A percentile compares a stretch with the other conserved stretches of the same genome.
Evolutionary conservation across 192 early-diverging fungal genomes (phyloP).

Genomic region (Ramicandelaber brevisporus): DNA sequence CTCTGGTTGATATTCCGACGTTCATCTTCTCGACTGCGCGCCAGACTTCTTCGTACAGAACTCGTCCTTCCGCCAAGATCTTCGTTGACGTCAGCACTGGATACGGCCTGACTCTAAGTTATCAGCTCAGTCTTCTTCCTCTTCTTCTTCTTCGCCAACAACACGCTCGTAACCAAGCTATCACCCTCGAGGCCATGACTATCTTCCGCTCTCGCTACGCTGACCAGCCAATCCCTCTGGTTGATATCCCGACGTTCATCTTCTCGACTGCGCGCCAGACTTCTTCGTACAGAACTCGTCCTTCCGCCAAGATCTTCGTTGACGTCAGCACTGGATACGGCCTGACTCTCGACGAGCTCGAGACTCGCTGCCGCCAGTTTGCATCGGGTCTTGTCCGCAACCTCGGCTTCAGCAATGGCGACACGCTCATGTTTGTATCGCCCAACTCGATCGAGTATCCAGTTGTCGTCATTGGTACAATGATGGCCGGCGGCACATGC

Average conservation of each 20-base stretch:
- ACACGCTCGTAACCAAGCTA: constrained; percentile 2
- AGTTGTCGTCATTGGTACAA: constrained; percentile 26
- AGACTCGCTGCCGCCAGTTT: constrained; percentile 5
- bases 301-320: constrained; percentile 6
- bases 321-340: constrained; percentile 3
- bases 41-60: constrained; percentile 1
- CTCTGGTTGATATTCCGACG: constrained; percentile 44
- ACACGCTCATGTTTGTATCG: constrained; percentile 39
- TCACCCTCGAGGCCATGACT: constrained; percentile 5
- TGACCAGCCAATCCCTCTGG: constrained; percentile 5
- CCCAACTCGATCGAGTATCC: constrained; percentile 46
- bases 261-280: constrained; percentile 6
- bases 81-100: neutral
- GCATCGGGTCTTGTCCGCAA: constrained; percentile 14
- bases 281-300: constrained; percentile 11
- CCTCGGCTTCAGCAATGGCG: constrained; percentile 31
- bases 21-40: constrained; percentile 5
- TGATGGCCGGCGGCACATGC: constrained; percentile 37
- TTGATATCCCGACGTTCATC: constrained; percentile 16
- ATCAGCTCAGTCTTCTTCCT: neutral
- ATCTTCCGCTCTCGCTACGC: constrained; percentile 10
- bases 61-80: neutral
- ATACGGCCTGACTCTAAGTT: neutral
- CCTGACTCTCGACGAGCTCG: constrained; percentile 9
- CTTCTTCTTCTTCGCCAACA: neutral